These are phyloP conservation scores for Naganishia albida DNA, from an alignment of 1,284 basidiomycete genomes.

Conservation along the genomic window DNA sequence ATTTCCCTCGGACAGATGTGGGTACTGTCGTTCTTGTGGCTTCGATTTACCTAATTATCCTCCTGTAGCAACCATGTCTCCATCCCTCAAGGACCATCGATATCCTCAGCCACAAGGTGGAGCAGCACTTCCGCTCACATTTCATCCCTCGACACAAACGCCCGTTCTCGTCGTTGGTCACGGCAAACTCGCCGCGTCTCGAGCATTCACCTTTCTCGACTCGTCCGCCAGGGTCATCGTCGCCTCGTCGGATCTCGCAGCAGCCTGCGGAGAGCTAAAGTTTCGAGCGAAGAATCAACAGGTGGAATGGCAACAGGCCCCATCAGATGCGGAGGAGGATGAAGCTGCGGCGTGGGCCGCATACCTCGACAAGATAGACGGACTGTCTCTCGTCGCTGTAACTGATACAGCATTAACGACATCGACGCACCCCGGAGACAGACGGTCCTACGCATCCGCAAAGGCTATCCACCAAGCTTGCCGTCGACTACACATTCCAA, in stretches of 20 bases:
- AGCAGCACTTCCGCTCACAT: conserved; percentile 77
- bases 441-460: conserved; percentile 61
- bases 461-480: conserved; percentile 60
- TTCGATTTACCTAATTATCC: neutral
- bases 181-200: conserved; percentile 72
- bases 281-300: conserved; percentile 65
- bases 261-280: conserved; percentile 69
- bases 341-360: conserved; percentile 41
- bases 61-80: neutral
- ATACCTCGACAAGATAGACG: conserved; percentile 55
- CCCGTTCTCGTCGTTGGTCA: conserved; percentile 71
- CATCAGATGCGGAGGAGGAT: conserved; percentile 49
- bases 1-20: neutral
- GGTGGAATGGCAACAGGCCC: conserved; percentile 57
- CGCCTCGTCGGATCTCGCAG: conserved; percentile 55
- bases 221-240: conserved; percentile 74
- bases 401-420: conserved; percentile 64
- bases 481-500: conserved; percentile 66
- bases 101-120: conserved; percentile 57
- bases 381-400: conserved; percentile 66
- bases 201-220: conserved; percentile 79
- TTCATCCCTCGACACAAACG: conserved; percentile 59
- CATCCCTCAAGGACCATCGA: conserved; percentile 7
- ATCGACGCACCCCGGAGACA: conserved; percentile 44
- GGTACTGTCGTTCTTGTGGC: neutral